These are phyloP conservation scores for Cladophialophora bantiana DNA, from an alignment of 2,329 filamentous ascomycete genomes.

Conservation along the genomic window DNA sequence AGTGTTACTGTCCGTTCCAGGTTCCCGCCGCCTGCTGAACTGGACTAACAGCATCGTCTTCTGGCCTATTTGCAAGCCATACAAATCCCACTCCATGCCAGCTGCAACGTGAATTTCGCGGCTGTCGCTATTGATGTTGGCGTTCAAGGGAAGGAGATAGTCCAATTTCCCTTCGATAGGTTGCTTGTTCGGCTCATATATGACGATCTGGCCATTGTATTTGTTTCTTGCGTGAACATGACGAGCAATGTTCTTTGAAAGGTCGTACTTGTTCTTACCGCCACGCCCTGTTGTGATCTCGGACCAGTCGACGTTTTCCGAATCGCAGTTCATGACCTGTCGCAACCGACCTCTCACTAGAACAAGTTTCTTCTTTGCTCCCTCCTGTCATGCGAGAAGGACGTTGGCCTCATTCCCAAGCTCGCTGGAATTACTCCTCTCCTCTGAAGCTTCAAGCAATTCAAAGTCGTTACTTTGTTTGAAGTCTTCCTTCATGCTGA, in stretches of 20 bases:
- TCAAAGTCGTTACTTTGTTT: not conserved
- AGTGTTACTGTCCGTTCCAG: not conserved
- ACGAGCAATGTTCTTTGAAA: conserved; percentile 6
- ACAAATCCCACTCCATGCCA: not conserved
- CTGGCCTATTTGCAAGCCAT: not conserved
- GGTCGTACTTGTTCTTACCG: not conserved
- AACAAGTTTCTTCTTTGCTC: conserved; percentile 11
- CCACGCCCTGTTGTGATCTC: not conserved
- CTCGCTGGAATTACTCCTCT: not conserved
- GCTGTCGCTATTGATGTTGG: not conserved
- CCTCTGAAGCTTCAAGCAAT: not conserved
- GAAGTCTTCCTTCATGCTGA: conserved; percentile 6
- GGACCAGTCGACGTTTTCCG: conserved; percentile 3
- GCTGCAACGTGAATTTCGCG: not conserved
- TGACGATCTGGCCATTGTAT: conserved; percentile 1
- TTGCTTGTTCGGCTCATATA: conserved; percentile 13
- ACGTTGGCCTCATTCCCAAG: not conserved
- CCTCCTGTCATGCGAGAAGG: conserved; percentile 9
- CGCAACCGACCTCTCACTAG: conserved; percentile 1
- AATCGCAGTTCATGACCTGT: conserved; percentile 4
- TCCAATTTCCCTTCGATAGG: conserved; percentile 11
- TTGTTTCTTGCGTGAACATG: conserved; percentile 11
- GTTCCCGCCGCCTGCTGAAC: not conserved
- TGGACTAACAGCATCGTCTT: not conserved
- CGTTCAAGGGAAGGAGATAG: not conserved